Percentiles rank a stretch among this genome's conserved stretches.
phyloP scores from a whole-genome alignment of 495 filamentous ascomycete species.

The Copromyces sp. region DNA sequence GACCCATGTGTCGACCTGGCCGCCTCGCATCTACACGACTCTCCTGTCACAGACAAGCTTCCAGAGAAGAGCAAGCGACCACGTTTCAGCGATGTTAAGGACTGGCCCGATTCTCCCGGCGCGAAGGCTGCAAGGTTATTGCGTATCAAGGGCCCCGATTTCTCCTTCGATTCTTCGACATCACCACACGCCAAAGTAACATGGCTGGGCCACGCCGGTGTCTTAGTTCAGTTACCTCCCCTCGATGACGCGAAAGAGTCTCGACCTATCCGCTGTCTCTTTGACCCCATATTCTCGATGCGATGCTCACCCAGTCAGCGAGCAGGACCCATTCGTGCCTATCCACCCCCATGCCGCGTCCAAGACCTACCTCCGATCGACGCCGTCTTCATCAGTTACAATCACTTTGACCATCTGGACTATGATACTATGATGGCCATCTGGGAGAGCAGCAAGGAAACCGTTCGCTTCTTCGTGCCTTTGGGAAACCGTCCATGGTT shows the following conservation, averaged over 20 bases:
- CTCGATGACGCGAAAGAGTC: background rate
- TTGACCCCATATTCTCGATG: slow-evolving; percentile 46
- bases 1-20: slow-evolving; percentile 16
- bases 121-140: slow-evolving; percentile 15
- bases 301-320: slow-evolving; percentile 36
- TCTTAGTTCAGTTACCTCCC: slow-evolving; percentile 32
- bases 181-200: slow-evolving; percentile 27
- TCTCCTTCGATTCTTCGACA: slow-evolving; percentile 4
- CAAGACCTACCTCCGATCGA: slow-evolving; percentile 40
- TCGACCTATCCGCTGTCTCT: slow-evolving; percentile 25
- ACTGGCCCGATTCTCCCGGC: slow-evolving; percentile 10
- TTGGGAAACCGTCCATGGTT: slow-evolving; percentile 32
- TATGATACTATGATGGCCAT: slow-evolving; percentile 28
- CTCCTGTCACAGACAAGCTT: background rate
- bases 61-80: background rate
- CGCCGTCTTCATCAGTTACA: slow-evolving; percentile 38
- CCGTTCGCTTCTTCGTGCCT: slow-evolving; percentile 34
- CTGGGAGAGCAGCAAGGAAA: slow-evolving; percentile 18
- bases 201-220: slow-evolving; percentile 44
- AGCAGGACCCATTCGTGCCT: slow-evolving; percentile 41
- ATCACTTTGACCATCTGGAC: slow-evolving; percentile 47
- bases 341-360: slow-evolving; percentile 37
- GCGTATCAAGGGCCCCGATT: slow-evolving; percentile 15
- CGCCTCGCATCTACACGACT: slow-evolving; percentile 6
- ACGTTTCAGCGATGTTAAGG: slow-evolving; percentile 6